Evolutionary conservation across 345 rosid genomes (phyloP).

Genomic region (Aquilaria malaccensis): DNA sequence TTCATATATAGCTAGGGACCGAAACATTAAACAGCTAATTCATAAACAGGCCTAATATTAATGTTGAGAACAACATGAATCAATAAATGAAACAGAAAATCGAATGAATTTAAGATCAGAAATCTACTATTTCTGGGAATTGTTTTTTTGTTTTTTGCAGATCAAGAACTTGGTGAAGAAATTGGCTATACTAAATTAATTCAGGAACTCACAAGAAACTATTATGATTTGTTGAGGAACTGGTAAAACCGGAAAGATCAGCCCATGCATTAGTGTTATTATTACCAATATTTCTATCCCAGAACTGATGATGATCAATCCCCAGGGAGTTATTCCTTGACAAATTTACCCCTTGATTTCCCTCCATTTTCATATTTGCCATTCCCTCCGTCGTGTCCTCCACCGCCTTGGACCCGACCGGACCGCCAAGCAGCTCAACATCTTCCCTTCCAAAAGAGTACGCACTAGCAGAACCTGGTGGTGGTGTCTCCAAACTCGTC

Average conservation of each 20-base stretch:
- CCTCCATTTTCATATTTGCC: conserved; percentile 39
- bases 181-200: too few relatives aligned
- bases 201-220: conserved; percentile 24
- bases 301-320: conserved; percentile 32
- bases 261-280: conserved; percentile 34
- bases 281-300: conserved; percentile 15
- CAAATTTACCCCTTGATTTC: conserved; percentile 27
- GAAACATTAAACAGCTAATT: too few relatives aligned
- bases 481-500: conserved; percentile 16
- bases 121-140: too few relatives aligned
- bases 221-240: conserved; percentile 31
- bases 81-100: too few relatives aligned
- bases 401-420: conserved; percentile 24
- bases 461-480: conserved; percentile 5
- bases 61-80: too few relatives aligned
- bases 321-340: conserved; percentile 37
- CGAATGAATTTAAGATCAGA: too few relatives aligned
- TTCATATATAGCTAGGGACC: too few relatives aligned
- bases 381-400: conserved; percentile 14
- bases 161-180: too few relatives aligned
- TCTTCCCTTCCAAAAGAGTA: conserved; percentile 28
- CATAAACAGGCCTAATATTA: too few relatives aligned
- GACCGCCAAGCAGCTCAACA: conserved; percentile 15
- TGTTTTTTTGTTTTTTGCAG: too few relatives aligned
- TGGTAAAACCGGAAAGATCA: conserved; percentile 37